Evolutionary conservation across 2,329 filamentous ascomycete species (phyloP), one percentile per base, ranked within the genome.

Genomic region (Pochonia chlamydosporia): DNA sequence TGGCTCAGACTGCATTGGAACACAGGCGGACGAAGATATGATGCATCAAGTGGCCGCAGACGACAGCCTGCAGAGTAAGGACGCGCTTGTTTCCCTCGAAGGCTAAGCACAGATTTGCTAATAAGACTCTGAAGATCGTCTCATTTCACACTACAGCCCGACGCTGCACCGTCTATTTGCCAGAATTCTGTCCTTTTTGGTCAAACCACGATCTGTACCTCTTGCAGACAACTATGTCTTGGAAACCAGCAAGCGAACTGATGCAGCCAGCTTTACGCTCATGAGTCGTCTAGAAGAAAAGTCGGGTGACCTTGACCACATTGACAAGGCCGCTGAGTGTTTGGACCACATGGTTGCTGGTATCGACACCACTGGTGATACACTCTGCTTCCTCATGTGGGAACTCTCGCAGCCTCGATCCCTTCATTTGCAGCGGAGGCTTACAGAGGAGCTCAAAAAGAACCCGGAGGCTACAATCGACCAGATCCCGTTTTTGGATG

Each of bases 341-440:
- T 75, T 85, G 48, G 84, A 87, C 55, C 84, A 87, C 60, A 81
- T 87, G 78, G 81, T 78, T 0, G 84, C 84, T 0, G 84, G 84
- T 0, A 85, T 87, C 50, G 84, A 87, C 55, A 87, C 84, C 1
- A 87, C 84, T 0, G 82, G 83, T 14, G 84, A 87, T 54, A 81
- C 74, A 0, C 68, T 87, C 0, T 86, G 82, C 57, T 87, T 87
- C 57, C 68, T 87, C 11, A 83, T 88, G 78, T 84, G 82, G 75
- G 77, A 86, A 59, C 69, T 88, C 3, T 87, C 84, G 2, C 77
- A 79, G 52, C 78, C 81, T 2, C 63, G 71, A 7, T 82, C 76
- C 4, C 55, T 67, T 1, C 49, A 59, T 3, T 67, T 78, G 42
- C 83, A 86, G 60, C 59, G 65, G 10, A 66, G 63, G 3, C 67